Conservation (phyloP, 148 eudicot species). For the Camellia lanceoleosa region DNA sequence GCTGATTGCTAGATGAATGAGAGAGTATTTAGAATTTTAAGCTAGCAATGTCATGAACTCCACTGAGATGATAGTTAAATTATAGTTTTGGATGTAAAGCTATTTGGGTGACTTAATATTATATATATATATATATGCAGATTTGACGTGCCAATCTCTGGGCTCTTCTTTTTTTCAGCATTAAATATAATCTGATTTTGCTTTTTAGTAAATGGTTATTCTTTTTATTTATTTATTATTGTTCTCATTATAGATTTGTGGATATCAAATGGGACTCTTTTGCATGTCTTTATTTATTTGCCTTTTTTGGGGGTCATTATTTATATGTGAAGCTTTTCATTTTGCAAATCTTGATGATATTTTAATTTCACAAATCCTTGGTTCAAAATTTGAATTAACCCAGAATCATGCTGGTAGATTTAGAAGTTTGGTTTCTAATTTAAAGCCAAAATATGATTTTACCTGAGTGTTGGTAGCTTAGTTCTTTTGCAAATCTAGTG, state of each 20-base stretch:
- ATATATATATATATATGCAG: not conserved
- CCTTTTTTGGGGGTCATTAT: too few relatives aligned
- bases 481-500: too few relatives aligned
- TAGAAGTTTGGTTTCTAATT: too few relatives aligned
- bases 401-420: too few relatives aligned
- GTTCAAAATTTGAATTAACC: too few relatives aligned
- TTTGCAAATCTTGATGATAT: too few relatives aligned
- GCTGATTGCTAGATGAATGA: not conserved
- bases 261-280: too few relatives aligned
- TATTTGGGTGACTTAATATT: slow-evolving; percentile 1
- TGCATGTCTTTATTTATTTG: too few relatives aligned
- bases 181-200: not conserved
- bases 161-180: not conserved
- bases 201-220: not conserved
- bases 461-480: too few relatives aligned
- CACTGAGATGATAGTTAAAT: not conserved
- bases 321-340: too few relatives aligned
- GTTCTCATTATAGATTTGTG: not conserved
- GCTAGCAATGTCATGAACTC: not conserved
- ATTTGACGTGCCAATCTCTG: not conserved
- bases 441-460: too few relatives aligned
- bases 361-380: too few relatives aligned
- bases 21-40: not conserved
- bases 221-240: not conserved
- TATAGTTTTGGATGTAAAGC: slow-evolving; percentile 14